Evolutionary conservation across 129 eudicot genomes (phyloP).

Genomic region (Artemisia annua): DNA sequence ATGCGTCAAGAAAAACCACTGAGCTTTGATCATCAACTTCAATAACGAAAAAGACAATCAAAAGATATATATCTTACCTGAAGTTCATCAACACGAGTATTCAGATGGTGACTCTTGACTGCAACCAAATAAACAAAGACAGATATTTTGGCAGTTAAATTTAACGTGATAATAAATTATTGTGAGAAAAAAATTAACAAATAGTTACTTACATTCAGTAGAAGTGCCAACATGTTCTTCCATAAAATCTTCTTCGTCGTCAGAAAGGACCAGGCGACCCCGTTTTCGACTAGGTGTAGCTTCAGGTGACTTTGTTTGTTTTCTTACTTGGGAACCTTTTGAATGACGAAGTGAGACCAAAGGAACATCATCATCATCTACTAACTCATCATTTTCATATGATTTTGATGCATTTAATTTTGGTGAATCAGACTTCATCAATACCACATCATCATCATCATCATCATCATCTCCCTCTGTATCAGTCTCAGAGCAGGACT

Average conservation of each 20-base stretch:
- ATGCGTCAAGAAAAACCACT: constrained; percentile 15
- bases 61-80: constrained; percentile 45
- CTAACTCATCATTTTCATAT: constrained; percentile 35
- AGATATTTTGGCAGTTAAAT: not conserved
- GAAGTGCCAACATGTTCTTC: constrained; percentile 73
- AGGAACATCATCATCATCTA: constrained; percentile 42
- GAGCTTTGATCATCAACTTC: not conserved
- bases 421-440: constrained; percentile 48
- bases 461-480: constrained; percentile 55
- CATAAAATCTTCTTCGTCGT: constrained; percentile 61
- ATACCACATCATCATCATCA: constrained; percentile 35
- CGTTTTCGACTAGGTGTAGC: constrained; percentile 72
- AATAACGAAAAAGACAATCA: not conserved
- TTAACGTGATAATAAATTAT: constrained; percentile 1
- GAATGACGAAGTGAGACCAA: constrained; percentile 45
- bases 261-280: constrained; percentile 68
- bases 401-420: constrained; percentile 33
- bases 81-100: constrained; percentile 34
- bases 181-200: not conserved
- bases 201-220: constrained; percentile 58
- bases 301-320: constrained; percentile 33
- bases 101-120: constrained; percentile 42
- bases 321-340: constrained; percentile 33
- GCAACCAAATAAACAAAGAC: constrained; percentile 32
- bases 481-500: constrained; percentile 87